A percentile compares a stretch with the other conserved stretches of the same genome.
These are phyloP conservation scores for Hypoxylon lenormandii DNA, from an alignment of 495 filamentous ascomycete species.

Conservation along the genomic window DNA sequence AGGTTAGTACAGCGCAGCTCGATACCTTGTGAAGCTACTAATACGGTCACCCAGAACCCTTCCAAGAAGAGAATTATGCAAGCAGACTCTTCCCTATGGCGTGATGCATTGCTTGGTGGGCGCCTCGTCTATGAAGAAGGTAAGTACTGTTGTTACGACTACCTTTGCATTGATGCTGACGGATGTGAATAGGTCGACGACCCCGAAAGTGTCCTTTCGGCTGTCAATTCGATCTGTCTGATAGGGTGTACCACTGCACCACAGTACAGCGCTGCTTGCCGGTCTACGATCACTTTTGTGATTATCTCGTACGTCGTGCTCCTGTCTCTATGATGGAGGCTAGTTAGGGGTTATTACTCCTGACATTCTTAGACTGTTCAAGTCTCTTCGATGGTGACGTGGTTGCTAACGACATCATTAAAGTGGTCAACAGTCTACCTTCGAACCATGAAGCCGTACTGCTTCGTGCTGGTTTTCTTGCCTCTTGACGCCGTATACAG, in stretches of 20 bases:
- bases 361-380: too few species aligned
- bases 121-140: constrained; percentile 14
- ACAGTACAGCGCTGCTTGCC: constrained; percentile 8
- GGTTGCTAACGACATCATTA: too few species aligned
- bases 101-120: neutral
- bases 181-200: constrained; percentile 7
- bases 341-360: too few species aligned
- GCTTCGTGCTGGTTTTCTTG: constrained; percentile 22
- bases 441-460: constrained; percentile 30
- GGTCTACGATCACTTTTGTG: constrained; percentile 20
- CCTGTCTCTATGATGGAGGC: too few species aligned
- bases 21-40: neutral
- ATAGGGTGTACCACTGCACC: constrained; percentile 27
- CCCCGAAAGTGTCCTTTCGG: constrained; percentile 15
- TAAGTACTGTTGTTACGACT: neutral
- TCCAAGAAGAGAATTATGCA: constrained; percentile 24
- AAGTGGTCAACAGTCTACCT: constrained; percentile 25
- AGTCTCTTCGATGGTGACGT: too few species aligned
- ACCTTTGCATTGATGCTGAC: neutral
- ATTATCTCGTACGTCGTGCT: neutral
- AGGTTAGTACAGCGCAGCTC: neutral
- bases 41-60: neutral
- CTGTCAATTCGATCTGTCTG: constrained; percentile 13
- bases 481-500: constrained; percentile 23
- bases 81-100: constrained; percentile 6